A percentile compares a stretch with the other conserved stretches of the same genome.
Evolutionary conservation across 257 asterid genomes (phyloP).

Genomic region (Oldenlandia corymbosa): DNA sequence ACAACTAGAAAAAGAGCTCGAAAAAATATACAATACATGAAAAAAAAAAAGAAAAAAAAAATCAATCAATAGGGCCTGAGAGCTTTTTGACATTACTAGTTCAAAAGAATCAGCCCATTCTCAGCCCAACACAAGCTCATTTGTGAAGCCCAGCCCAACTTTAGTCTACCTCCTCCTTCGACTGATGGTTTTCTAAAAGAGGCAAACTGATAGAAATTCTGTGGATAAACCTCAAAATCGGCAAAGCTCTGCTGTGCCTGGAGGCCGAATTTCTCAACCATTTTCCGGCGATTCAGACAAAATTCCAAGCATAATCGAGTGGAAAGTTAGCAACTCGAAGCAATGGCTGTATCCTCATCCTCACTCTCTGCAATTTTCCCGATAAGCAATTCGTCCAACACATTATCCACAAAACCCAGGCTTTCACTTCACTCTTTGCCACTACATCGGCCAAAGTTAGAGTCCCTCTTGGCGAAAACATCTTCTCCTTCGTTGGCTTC

Average conservation of each 20-base stretch:
- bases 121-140: too few relatives aligned
- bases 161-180: background rate
- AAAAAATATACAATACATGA: too few relatives aligned
- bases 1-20: too few relatives aligned
- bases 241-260: background rate
- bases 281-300: background rate
- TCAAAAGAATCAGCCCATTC: too few relatives aligned
- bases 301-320: background rate
- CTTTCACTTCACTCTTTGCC: conserved; percentile 32
- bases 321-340: background rate
- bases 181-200: background rate
- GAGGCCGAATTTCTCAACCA: background rate
- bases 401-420: conserved; percentile 35
- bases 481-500: conserved; percentile 38
- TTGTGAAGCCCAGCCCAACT: conserved; percentile 11
- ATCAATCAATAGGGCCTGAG: too few relatives aligned
- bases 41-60: too few relatives aligned
- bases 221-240: conserved; percentile 34
- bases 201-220: background rate
- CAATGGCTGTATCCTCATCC: conserved; percentile 52
- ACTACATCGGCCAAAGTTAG: conserved; percentile 28
- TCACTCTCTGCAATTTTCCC: conserved; percentile 40
- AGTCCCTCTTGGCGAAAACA: conserved; percentile 23
- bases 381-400: conserved; percentile 42
- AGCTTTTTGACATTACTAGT: too few relatives aligned